Conservation (phyloP, 108 stramenopile species). For the Cylindrotheca closterium region DNA sequence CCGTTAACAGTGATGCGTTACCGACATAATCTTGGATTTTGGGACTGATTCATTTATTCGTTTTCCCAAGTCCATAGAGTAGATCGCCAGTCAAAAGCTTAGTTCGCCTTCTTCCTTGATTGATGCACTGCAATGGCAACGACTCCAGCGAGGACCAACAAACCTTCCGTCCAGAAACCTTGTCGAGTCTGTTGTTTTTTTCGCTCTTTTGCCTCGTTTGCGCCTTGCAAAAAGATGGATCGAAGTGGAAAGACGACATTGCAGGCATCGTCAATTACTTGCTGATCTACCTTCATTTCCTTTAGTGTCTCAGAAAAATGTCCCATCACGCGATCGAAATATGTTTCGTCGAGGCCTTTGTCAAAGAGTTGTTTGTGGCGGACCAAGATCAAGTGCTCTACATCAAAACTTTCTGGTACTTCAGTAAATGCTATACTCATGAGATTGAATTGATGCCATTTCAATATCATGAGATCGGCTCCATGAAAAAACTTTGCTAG, state of each 20-base stretch:
- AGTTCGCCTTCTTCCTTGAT: too few relatives aligned
- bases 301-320: slow-evolving; percentile 31
- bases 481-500: slow-evolving; percentile 37
- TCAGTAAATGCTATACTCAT: slow-evolving; percentile 44
- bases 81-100: too few relatives aligned
- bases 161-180: too few relatives aligned
- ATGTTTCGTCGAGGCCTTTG: slow-evolving; percentile 13
- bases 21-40: too few relatives aligned
- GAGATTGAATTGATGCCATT: slow-evolving; percentile 35
- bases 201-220: slow-evolving; percentile 18
- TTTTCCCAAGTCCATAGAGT: too few relatives aligned
- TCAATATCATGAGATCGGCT: slow-evolving; percentile 29
- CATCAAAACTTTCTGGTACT: slow-evolving; percentile 37
- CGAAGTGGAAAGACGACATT: slow-evolving; percentile 27
- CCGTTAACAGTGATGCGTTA: too few relatives aligned
- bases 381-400: slow-evolving; percentile 20
- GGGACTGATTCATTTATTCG: too few relatives aligned
- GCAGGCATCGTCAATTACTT: slow-evolving; percentile 22
- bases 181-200: neutral
- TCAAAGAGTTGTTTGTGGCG: slow-evolving; percentile 32
- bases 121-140: too few relatives aligned
- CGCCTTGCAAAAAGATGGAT: slow-evolving; percentile 27
- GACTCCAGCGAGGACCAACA: too few relatives aligned
- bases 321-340: slow-evolving; percentile 14
- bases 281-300: slow-evolving; percentile 24